A percentile compares a stretch with the other conserved stretches of the same genome.
phyloP scores from a whole-genome alignment of 1,284 basidiomycete species.

The Anthracocystis setariae region DNA sequence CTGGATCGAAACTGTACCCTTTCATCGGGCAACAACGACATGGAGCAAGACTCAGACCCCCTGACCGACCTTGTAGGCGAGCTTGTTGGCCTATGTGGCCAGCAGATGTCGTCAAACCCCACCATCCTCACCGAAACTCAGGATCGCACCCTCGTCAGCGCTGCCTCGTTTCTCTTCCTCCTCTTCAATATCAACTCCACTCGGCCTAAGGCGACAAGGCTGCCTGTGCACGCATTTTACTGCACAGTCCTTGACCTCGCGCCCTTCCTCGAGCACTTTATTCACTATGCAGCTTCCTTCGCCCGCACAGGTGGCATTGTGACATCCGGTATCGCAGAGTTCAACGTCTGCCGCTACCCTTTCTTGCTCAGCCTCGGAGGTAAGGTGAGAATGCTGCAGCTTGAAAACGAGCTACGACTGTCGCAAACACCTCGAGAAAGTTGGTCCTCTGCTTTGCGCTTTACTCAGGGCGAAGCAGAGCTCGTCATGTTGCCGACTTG shows the following conservation, averaged over 20 bases:
- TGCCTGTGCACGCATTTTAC: slow-evolving; percentile 35
- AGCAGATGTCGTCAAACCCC: slow-evolving; percentile 38
- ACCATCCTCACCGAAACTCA: slow-evolving; percentile 29
- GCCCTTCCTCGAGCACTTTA: slow-evolving; percentile 46
- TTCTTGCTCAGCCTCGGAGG: slow-evolving; percentile 49
- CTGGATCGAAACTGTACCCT: not conserved
- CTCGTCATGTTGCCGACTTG: slow-evolving; percentile 17
- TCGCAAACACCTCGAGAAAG: not conserved
- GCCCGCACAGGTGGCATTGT: not conserved
- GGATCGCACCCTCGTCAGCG: slow-evolving; percentile 22
- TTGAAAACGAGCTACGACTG: slow-evolving; percentile 47
- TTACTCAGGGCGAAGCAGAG: slow-evolving; percentile 9
- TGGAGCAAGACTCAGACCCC: slow-evolving; percentile 4
- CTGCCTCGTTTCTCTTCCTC: slow-evolving; percentile 23
- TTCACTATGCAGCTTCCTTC: slow-evolving; percentile 22
- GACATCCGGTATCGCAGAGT: slow-evolving; percentile 17
- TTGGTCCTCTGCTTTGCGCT: not conserved
- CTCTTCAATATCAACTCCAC: slow-evolving; percentile 23
- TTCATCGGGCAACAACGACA: not conserved
- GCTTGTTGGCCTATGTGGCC: slow-evolving; percentile 39
- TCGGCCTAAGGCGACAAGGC: slow-evolving; percentile 3
- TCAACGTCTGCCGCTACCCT: slow-evolving; percentile 34
- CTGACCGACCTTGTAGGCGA: slow-evolving; percentile 20
- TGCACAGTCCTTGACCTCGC: slow-evolving; percentile 39
- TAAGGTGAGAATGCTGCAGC: slow-evolving; percentile 48